Evolutionary conservation across 2,329 filamentous ascomycete genomes (phyloP).

Genomic region (Trichoderma aggressivum): DNA sequence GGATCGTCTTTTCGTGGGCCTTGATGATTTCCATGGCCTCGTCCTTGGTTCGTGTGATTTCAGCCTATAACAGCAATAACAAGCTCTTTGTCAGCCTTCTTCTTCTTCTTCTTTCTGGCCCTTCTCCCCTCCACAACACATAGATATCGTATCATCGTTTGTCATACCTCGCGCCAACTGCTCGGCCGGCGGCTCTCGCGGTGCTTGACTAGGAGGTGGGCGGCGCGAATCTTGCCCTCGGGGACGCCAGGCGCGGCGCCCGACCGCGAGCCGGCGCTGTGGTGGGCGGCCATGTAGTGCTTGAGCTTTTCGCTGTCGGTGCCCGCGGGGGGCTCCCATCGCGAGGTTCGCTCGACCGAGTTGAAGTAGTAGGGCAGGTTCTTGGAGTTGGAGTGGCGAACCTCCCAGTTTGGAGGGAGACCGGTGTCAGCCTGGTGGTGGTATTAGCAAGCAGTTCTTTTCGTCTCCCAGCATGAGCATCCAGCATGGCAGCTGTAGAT

Average conservation of each 20-base stretch:
- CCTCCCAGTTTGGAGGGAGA: constrained; percentile 85
- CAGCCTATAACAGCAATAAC: constrained; percentile 47
- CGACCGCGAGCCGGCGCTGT: constrained; percentile 55
- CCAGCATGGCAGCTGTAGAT: background rate
- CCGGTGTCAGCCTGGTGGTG: constrained; percentile 64
- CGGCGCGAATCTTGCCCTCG: constrained; percentile 86
- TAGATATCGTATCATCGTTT: background rate
- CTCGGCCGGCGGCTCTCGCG: constrained; percentile 80
- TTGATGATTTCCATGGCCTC: constrained; percentile 78
- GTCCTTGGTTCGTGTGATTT: constrained; percentile 84
- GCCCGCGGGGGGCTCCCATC: constrained; percentile 88
- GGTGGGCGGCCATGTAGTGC: constrained; percentile 85
- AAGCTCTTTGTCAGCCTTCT: background rate
- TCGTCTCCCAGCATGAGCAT: background rate
- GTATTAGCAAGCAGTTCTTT: background rate
- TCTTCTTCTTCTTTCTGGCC: no score
- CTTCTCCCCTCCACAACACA: no score
- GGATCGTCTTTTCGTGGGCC: constrained; percentile 72
- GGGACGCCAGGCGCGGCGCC: constrained; percentile 41
- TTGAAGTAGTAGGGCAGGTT: constrained; percentile 99
- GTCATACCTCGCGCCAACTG: constrained; percentile 77
- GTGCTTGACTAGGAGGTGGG: constrained; percentile 93
- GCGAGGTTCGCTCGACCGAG: constrained; percentile 75
- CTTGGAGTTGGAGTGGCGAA: constrained; percentile 96
- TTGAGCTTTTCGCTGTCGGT: constrained; percentile 93